Evolutionary conservation across 441 rosid species (phyloP).

Genomic region (Adansonia rubrostipa): DNA sequence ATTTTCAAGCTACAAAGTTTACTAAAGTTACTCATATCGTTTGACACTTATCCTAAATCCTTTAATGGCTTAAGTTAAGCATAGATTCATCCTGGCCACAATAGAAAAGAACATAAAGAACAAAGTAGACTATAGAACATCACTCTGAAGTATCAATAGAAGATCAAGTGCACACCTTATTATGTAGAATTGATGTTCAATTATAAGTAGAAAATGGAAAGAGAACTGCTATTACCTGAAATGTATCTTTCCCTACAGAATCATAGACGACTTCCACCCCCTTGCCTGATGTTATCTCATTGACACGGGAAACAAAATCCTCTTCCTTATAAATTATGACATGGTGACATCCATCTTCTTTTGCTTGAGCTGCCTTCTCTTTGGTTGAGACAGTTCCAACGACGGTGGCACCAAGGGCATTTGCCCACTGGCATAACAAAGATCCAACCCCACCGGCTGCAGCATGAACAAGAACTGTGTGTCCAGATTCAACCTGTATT

Average conservation of each 20-base stretch:
- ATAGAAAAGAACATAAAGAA: neutral
- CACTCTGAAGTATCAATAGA: conserved; percentile 14
- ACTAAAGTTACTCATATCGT: neutral
- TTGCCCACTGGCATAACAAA: conserved; percentile 91
- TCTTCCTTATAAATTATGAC: conserved; percentile 72
- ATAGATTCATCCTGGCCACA: neutral
- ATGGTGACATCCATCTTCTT: conserved; percentile 88
- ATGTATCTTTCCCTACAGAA: conserved; percentile 90
- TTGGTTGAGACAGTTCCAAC: conserved; percentile 81
- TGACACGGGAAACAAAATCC: conserved; percentile 76
- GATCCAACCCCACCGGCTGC: conserved; percentile 98
- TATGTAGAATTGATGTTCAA: neutral
- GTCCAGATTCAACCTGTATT: conserved; percentile 74
- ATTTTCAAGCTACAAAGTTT: neutral
- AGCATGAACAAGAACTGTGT: conserved; percentile 80
- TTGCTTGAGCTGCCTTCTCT: conserved; percentile 93
- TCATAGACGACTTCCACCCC: conserved; percentile 92
- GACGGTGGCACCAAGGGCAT: conserved; percentile 85
- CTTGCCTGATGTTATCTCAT: conserved; percentile 73
- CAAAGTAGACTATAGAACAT: neutral
- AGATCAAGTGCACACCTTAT: neutral
- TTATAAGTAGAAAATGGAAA: neutral
- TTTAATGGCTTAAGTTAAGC: neutral
- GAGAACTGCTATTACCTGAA: conserved; percentile 52
- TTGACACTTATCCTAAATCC: neutral